Evolutionary conservation across 345 rosid species (phyloP), one percentile per base, ranked within the genome.

Genomic region (Aurinia saxatilis): DNA sequence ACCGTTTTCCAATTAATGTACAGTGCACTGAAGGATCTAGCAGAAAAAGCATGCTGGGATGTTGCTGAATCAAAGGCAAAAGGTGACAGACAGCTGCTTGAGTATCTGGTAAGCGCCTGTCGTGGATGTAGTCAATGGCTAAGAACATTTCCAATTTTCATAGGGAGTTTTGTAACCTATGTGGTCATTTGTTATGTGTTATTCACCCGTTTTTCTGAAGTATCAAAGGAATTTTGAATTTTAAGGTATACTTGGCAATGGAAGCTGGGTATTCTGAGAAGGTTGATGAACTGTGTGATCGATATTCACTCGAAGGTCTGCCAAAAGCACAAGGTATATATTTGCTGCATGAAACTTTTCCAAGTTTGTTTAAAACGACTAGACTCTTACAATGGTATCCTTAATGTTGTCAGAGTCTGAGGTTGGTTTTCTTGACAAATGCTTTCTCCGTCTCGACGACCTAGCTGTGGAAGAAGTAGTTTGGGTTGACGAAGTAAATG

Each of bases 181-280:
- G 27, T 49, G 7, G 73, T 52, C 25, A 9, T 46, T 46, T 35
- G 12, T 50, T 50, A 16, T 50, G 49, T 49, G 39, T 29, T 44
- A 10, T 40, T n/a, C 21, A 35, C 47, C 21, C 1, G 8, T 59
- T 61, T 57, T 67, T 1, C 37, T 8, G 2, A 50, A 68, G 29
- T 51, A 14, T 34, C 51, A 3, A 37, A 13, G 30, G 7, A 41
- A 2, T 48, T 57, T 42, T 44, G 47, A 44, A 21, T 68, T 75
- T 53, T 57, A 55, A 93, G 99, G 96, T 93, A 66, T 82, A 81
- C 80, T 71, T 92, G 83, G 99, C 98, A 53, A 81, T 89, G 99
- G 97, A 93, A 84, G 96, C 99, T 71, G 93, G 99, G 48, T 92
- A 89, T 75, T 39, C 54, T 0, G 99, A 93, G 82, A 93, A 93